Evolutionary conservation across 1,139 yeast species (phyloP), one percentile per base, ranked within the genome.

Genomic region (Lodderomyces margitis): DNA sequence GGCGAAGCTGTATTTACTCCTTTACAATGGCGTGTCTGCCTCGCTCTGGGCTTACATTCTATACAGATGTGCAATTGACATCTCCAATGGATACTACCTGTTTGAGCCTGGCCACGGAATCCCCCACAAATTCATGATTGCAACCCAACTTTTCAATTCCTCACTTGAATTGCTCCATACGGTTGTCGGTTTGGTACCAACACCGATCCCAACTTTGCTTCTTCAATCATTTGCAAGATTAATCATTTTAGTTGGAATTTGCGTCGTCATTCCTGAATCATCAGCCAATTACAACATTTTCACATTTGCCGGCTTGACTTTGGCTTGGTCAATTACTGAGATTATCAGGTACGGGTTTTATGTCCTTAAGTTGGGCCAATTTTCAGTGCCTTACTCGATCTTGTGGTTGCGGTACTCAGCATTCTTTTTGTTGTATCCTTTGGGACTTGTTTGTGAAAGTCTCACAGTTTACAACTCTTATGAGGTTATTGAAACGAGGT

Each of bases 1-100:
- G 28, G 20, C 28, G 35, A 44, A 41, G 27, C 19, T 17, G 25
- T 61, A 59, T 44, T 54, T 65, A 35, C 42, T 52, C 5, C 24
- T 45, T 4, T 88, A 87, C 68, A 88, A 89, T 63, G 68, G 76
- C n/a, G 48, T 76, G 10, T 81, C 92, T 6, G 83, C 83, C 0
- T 59, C 75, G 8, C 67, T 85, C 11, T 89, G 96, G 97, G 64
- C 70, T 0, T 71, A 75, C 23, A 77, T 87, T 4, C 46, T 64
- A 10, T 31, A 44, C 20, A 34, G 39, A 12, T 53, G 62, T n/a
- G 15, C 50, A 21, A 39, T 20, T 11, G 62, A 58, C 39, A 36
- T 54, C 9, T 19, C 38, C 19, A 42, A 38, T 12, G 47, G 43
- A 3, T 25, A 28, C n/a, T 37, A 20, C 30, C 24, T 24, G 12